Conservation (phyloP, 805 yeast genomes). For the Kuraishia cidri region DNA sequence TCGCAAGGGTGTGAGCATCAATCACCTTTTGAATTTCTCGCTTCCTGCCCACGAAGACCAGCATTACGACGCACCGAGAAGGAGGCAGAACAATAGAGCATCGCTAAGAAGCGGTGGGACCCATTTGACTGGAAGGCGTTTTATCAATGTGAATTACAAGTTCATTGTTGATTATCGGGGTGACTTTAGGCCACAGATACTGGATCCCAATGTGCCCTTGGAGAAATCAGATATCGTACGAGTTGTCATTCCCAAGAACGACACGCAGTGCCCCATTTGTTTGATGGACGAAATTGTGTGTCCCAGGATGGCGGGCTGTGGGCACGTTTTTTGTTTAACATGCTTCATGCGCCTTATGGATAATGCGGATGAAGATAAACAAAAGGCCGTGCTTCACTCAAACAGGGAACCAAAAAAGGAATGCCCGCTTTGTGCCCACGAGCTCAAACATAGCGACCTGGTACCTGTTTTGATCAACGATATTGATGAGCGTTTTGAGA, state of each 20-base stretch:
- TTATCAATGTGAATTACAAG: conserved; percentile 77
- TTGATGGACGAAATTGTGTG: conserved; percentile 77
- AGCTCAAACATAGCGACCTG: conserved; percentile 41
- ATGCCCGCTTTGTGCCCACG: conserved; percentile 75
- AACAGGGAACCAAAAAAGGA: conserved; percentile 15
- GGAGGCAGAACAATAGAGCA: conserved; percentile 16
- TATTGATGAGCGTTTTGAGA: conserved; percentile 45
- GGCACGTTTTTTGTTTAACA: conserved; percentile 82
- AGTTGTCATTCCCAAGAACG: conserved; percentile 64
- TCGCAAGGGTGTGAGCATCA: too few relatives aligned
- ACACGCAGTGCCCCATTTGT: conserved; percentile 82
- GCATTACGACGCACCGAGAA: conserved; percentile 13
- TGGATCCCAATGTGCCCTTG: conserved; percentile 73
- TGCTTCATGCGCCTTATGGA: conserved; percentile 71
- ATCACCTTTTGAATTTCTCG: conserved; percentile 57
- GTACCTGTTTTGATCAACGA: conserved; percentile 53
- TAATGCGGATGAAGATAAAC: conserved; percentile 28
- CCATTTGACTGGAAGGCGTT: conserved; percentile 53
- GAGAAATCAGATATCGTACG: conserved; percentile 53
- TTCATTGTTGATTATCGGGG: conserved; percentile 66
- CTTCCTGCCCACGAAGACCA: conserved; percentile 25
- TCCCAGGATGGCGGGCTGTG: conserved; percentile 93
- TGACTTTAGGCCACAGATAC: conserved; percentile 44
- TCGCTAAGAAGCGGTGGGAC: conserved; percentile 17
- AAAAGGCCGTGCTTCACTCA: conserved; percentile 4